A percentile compares a stretch with the other conserved stretches of the same genome.
Conservation (phyloP, 257 asterid species). For the Nicotiana undulata region DNA sequence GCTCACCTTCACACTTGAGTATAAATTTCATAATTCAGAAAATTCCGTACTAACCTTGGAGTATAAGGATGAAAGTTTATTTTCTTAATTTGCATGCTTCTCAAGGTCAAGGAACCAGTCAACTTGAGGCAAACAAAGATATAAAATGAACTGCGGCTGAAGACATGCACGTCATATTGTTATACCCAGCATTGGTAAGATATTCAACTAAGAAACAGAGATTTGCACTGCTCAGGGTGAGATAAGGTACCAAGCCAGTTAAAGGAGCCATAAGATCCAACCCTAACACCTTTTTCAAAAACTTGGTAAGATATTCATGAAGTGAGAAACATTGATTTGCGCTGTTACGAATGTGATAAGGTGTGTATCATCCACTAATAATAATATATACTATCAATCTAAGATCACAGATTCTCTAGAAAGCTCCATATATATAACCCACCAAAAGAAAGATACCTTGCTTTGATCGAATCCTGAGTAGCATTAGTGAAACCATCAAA, state of each 20-base stretch:
- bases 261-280: background rate
- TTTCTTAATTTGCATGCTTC: background rate
- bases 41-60: background rate
- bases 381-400: too few species aligned
- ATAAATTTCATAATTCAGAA: background rate
- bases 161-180: background rate
- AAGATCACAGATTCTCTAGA: background rate
- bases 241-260: background rate
- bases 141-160: background rate
- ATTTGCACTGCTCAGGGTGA: background rate
- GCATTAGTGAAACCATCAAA: conserved; percentile 99
- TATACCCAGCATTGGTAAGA: background rate
- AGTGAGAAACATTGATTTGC: background rate
- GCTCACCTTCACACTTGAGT: background rate
- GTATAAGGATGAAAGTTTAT: background rate
- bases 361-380: background rate
- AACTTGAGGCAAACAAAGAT: background rate
- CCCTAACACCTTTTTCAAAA: background rate
- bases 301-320: background rate
- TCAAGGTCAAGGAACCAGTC: background rate
- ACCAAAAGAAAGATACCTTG: conserved; percentile 34
- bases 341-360: background rate
- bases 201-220: background rate
- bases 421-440: background rate
- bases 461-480: conserved; percentile 88